Percentiles rank a stretch among this genome's conserved stretches.
Conservation (phyloP, 352 stramenopile genomes). For the Vaucheria bursata region DNA sequence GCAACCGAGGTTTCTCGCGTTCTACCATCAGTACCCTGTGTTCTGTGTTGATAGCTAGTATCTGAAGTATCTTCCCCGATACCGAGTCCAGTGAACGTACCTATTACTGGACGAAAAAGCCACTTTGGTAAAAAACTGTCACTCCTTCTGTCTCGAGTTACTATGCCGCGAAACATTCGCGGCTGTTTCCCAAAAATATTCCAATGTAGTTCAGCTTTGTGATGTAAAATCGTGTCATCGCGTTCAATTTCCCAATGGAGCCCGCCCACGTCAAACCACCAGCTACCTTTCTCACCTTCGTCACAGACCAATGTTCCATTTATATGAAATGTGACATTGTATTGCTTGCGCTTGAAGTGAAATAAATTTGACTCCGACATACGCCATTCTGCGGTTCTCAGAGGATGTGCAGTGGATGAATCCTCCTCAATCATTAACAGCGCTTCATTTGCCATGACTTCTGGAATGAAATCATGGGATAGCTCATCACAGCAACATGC, state of each 20-base stretch:
- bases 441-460: neutral
- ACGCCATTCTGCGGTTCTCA: slow-evolving; percentile 33
- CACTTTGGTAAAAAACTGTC: slow-evolving; percentile 23
- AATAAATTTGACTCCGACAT: slow-evolving; percentile 8
- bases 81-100: slow-evolving; percentile 23
- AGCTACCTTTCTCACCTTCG: slow-evolving; percentile 16
- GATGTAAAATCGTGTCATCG: slow-evolving; percentile 19
- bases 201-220: slow-evolving; percentile 43
- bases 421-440: neutral
- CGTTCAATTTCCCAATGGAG: slow-evolving; percentile 30
- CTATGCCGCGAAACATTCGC: slow-evolving; percentile 41
- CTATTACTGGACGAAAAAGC: slow-evolving; percentile 35
- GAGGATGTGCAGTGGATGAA: slow-evolving; percentile 15
- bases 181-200: slow-evolving; percentile 40
- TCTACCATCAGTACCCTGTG: neutral
- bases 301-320: slow-evolving; percentile 25
- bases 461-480: too few species aligned
- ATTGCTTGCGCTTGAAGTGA: neutral
- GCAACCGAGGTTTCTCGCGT: neutral
- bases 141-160: slow-evolving; percentile 27
- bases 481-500: too few species aligned
- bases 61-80: slow-evolving; percentile 36
- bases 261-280: slow-evolving; percentile 44
- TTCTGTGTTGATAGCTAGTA: slow-evolving; percentile 25
- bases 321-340: slow-evolving; percentile 37